phyloP scores from a whole-genome alignment of 2,329 filamentous ascomycete genomes.

The Ceratocystis smalleyi region DNA sequence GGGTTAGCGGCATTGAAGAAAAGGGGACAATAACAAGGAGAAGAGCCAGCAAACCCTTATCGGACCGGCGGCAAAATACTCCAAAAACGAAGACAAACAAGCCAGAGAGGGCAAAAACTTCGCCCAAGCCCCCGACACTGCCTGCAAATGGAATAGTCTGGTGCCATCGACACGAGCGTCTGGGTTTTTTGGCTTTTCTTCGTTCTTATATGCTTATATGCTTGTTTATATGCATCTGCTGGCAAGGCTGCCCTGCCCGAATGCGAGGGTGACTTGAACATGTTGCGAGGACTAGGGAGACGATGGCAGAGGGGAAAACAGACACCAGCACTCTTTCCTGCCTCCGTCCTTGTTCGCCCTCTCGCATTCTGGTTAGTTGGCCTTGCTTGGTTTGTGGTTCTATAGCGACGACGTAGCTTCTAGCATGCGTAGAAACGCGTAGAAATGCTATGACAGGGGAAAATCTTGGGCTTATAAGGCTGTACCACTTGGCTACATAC shows the following conservation, averaged over 20 bases:
- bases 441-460: not conserved
- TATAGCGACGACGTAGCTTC: not conserved
- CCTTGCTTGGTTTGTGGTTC: not conserved
- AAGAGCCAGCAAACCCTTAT: not conserved
- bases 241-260: too few relatives aligned
- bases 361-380: too few relatives aligned
- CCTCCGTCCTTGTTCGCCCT: too few relatives aligned
- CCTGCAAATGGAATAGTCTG: not conserved
- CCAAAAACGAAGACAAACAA: not conserved
- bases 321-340: too few relatives aligned
- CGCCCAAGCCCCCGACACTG: not conserved
- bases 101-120: not conserved
- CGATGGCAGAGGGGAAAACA: too few relatives aligned
- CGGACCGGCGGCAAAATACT: not conserved
- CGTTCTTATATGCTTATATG: not conserved
- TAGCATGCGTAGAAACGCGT: not conserved
- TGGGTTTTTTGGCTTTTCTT: not conserved
- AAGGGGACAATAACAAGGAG: not conserved
- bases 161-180: not conserved
- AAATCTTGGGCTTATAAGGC: not conserved
- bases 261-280: too few relatives aligned
- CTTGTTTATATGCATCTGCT: not conserved
- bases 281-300: too few relatives aligned
- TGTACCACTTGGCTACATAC: slow-evolving; percentile 1
- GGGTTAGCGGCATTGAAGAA: not conserved